Base-by-base conservation (phyloP, 108 stramenopile species). In the Bacterosira constricta region DNA sequence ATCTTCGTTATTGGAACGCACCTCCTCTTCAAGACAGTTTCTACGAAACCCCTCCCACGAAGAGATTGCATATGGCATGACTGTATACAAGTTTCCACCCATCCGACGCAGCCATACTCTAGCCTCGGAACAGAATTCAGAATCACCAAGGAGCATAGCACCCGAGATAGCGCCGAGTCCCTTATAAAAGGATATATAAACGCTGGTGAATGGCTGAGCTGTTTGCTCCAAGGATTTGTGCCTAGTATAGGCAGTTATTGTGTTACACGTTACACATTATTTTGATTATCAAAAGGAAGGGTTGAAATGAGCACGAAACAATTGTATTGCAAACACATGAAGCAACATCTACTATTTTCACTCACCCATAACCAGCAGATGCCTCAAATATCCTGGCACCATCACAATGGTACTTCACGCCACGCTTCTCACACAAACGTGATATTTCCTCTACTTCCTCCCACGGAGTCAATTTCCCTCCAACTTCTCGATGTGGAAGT, bases 381-480 rank as follows among this genome's bases (percentile, higher is more conserved):
- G 88, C 91, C 73, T 96, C 91, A 60, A 89, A 93, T 23, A 96
- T 83, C 17, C 94, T 76, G 17, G 94, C 91, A 29, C 94, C 94
- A 63, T 96, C 94, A 31, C 86, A 80, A 64, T 96, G 94, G 53
- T 91, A 85, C n/a, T 58, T 23, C 3, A 91, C 66, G 17, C 73
- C 83, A 13, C 68, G 32, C 3, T 75, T 23, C 12, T 56, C 66
- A 38, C 86, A 88, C 11, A 76, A 49, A 20, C 66, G 15, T 21
- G 46, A 30, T 37, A 93, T 88, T 9, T 63, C 61, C 42, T 60
- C 38, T 0, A 96, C 60, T 31, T 92, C 94, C 0, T 81, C 57
- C 82, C 75, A 88, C 8, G 94, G 73, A 18, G 90, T 90, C 9
- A 79, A 18, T 50, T 87, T 87, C n/a, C 94, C 91, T 38, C 94